A percentile compares a stretch with the other conserved stretches of the same genome.
Conservation (phyloP, 352 stramenopile genomes). For the Phytophthora chlamydospora region DNA sequence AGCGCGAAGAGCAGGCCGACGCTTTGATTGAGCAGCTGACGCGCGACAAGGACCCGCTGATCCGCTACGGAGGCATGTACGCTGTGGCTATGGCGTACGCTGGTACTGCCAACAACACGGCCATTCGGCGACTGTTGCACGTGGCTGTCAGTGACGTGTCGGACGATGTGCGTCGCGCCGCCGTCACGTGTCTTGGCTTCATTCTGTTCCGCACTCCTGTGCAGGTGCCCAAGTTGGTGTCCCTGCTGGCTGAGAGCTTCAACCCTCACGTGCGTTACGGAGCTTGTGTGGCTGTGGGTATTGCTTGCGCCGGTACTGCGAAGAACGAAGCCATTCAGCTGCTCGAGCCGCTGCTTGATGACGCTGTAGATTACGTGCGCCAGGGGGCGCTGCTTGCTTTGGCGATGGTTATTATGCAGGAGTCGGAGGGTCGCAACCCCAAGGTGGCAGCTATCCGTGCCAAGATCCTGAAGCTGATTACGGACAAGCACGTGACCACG, state of each 20-base stretch:
- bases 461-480: slow-evolving; percentile 91
- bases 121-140: slow-evolving; percentile 96
- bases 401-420: slow-evolving; percentile 99
- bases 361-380: slow-evolving; percentile 98
- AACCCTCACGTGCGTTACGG: slow-evolving; percentile 99
- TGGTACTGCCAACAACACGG: slow-evolving; percentile 97
- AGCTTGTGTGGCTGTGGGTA: slow-evolving; percentile 98
- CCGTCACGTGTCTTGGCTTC: slow-evolving; percentile 97
- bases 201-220: slow-evolving; percentile 98
- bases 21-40: slow-evolving; percentile 97
- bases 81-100: slow-evolving; percentile 97
- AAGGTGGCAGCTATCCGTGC: slow-evolving; percentile 88
- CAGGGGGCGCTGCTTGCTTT: slow-evolving; percentile 97
- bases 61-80: slow-evolving; percentile 99
- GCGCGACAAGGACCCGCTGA: slow-evolving; percentile 97
- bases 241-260: slow-evolving; percentile 98
- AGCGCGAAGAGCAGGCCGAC: slow-evolving; percentile 97
- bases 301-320: slow-evolving; percentile 97
- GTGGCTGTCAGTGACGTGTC: slow-evolving; percentile 99
- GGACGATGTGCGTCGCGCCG: slow-evolving; percentile 98
- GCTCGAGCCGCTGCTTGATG: slow-evolving; percentile 97
- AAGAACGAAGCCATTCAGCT: slow-evolving; percentile 97
- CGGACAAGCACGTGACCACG: slow-evolving; percentile 98
- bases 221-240: slow-evolving; percentile 92
- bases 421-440: slow-evolving; percentile 88